Evolutionary conservation across 2,329 filamentous ascomycete species (phyloP), one percentile per base, ranked within the genome.

Genomic region (Bretziella fagacearum): DNA sequence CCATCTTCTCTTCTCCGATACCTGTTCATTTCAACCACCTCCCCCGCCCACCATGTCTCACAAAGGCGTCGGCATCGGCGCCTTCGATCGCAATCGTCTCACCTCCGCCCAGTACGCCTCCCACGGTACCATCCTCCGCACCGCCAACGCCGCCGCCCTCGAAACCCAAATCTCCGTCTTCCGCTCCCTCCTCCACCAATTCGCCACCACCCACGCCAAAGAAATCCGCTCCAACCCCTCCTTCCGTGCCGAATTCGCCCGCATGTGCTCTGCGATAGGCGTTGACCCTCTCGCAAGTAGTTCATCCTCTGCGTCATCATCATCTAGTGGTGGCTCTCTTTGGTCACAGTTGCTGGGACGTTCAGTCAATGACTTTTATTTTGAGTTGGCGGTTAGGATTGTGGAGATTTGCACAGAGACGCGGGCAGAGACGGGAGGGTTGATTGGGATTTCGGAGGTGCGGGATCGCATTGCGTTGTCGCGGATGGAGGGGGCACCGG

Each of bases 281-380:
- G 86, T 98, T 10, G 91, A 98, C 61, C 93, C 91, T 2, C 70
- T 98, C 15, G 85, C 86, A 25, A 61, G 60, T 52, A 65, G 60
- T 61, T 54, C 55, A 2, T 36, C 42, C 3, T 30, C 44, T n/a
- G 54, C 54, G 3, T 57, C 56, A 42, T 54, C 53, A 23, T 62
- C 62, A 35, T 66, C 63, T 40, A 64, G 67, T 53, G 60, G 65
- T 15, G 74, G 75, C 15, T 91, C 81, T 50, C 78, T 95, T 50
- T 96, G 91, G 89, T 82, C 85, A 6, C 87, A 95, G 66, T 75
- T 96, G 52, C 71, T 96, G 17, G 91, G 91, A 25, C 77, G 82
- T 51, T 86, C 79, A 56, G 87, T 98, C 55, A 93, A 95, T 60
- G 91, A 98, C 62, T 98, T 98, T 60, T 98, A 96, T 65, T 96